Evolutionary conservation across 331 rosid genomes (phyloP).

Genomic region (Spiraea crenata): DNA sequence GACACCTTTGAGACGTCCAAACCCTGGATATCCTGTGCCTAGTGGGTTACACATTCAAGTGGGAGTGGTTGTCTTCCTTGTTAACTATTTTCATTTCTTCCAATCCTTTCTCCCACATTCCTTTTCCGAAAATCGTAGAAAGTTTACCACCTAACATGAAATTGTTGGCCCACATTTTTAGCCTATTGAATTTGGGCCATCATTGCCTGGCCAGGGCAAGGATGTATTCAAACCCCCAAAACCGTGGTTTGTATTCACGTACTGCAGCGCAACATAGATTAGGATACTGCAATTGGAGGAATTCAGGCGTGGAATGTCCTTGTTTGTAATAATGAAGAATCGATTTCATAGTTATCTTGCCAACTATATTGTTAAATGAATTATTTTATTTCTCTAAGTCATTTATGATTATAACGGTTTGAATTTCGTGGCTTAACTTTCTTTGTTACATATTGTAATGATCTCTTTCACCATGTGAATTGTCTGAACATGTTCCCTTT

Average conservation of each 20-base stretch:
- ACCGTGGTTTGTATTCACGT: too few relatives aligned
- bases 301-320: too few relatives aligned
- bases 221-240: too few relatives aligned
- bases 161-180: neutral
- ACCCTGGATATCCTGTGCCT: neutral
- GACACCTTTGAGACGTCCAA: neutral
- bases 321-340: too few relatives aligned
- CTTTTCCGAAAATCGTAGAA: neutral
- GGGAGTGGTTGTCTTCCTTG: neutral
- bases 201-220: too few relatives aligned
- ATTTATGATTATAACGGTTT: neutral
- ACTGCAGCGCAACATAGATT: too few relatives aligned
- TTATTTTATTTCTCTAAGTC: neutral
- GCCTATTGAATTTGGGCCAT: too few relatives aligned
- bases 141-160: neutral
- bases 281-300: too few relatives aligned
- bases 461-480: neutral
- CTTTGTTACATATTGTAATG: neutral
- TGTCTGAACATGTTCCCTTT: neutral
- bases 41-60: neutral
- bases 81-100: neutral
- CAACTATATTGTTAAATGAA: too few relatives aligned
- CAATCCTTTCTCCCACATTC: neutral
- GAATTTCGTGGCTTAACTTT: neutral
- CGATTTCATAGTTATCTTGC: too few relatives aligned